phyloP scores from a whole-genome alignment of 2,329 filamentous ascomycete genomes.

The Sphaerulina populicola region DNA sequence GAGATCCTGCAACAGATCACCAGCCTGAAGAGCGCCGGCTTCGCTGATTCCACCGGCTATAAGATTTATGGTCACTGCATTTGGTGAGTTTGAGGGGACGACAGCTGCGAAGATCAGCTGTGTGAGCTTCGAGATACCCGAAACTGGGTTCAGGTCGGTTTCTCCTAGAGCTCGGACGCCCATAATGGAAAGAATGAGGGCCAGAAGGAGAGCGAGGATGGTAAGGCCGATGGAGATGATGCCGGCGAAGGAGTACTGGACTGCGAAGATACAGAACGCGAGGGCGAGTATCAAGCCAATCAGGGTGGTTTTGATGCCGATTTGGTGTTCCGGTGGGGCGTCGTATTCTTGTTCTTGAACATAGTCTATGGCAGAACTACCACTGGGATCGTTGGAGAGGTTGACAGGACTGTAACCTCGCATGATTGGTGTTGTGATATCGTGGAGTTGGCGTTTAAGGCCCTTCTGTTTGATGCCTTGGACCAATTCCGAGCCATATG shows the following conservation, averaged over 20 bases:
- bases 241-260: slow-evolving; percentile 72
- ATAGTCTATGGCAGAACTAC: slow-evolving; percentile 1
- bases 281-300: slow-evolving; percentile 72
- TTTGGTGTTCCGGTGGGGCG: slow-evolving; percentile 73
- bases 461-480: slow-evolving; percentile 26
- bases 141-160: slow-evolving; percentile 93
- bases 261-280: slow-evolving; percentile 68
- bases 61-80: slow-evolving; percentile 89
- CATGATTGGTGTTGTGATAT: slow-evolving; percentile 30
- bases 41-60: slow-evolving; percentile 84
- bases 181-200: slow-evolving; percentile 59
- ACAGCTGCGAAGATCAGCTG: slow-evolving; percentile 91
- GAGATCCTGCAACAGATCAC: slow-evolving; percentile 92
- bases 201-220: slow-evolving; percentile 70
- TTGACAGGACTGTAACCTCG: slow-evolving; percentile 37
- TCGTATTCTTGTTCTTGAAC: slow-evolving; percentile 52
- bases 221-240: slow-evolving; percentile 78
- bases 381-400: slow-evolving; percentile 16
- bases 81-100: slow-evolving; percentile 69
- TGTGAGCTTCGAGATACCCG: slow-evolving; percentile 90
- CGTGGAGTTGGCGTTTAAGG: slow-evolving; percentile 29
- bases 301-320: slow-evolving; percentile 61
- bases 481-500: slow-evolving; percentile 33
- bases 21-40: slow-evolving; percentile 81
- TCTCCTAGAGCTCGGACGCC: slow-evolving; percentile 60